A percentile compares a stretch with the other conserved stretches of the same genome.
These are phyloP conservation scores for Rhododendron vialii DNA, from an alignment of 148 eudicot species.

Conservation along the genomic window DNA sequence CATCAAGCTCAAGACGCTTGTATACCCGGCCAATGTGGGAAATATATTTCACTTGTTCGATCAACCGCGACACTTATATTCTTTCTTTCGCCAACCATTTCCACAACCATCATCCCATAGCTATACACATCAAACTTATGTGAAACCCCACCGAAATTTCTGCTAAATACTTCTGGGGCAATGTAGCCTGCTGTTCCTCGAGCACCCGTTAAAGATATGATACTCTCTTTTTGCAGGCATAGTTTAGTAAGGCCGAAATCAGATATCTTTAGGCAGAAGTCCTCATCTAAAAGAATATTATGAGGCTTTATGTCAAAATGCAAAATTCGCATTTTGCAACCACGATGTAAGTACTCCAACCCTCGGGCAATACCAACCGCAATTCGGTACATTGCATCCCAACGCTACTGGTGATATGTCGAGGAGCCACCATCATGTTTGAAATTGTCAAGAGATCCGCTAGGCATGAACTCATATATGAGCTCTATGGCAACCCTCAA, in stretches of 20 bases:
- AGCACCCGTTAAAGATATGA: neutral
- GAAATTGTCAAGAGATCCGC: conserved; percentile 22
- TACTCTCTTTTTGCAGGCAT: neutral
- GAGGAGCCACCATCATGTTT: neutral
- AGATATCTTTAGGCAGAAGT: no score
- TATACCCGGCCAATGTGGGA: neutral
- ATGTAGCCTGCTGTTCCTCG: neutral
- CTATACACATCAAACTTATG: conserved; percentile 4
- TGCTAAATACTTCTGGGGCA: neutral
- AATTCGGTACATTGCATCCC: no score
- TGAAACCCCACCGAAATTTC: neutral
- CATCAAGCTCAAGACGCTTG: neutral
- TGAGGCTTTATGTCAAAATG: no score
- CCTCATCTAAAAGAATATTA: no score
- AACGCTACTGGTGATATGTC: no score
- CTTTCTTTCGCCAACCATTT: neutral
- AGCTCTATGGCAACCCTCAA: no score
- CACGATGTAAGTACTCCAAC: no score
- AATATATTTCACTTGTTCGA: neutral
- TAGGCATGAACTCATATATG: no score
- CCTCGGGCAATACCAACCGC: no score
- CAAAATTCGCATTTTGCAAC: no score
- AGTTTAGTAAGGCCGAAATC: no score
- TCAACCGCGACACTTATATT: neutral
- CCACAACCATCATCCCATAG: neutral